Percentiles rank a stretch among this genome's conserved stretches.
These are phyloP conservation scores for Phaeodactylum tricornutum DNA, from an alignment of 108 stramenopile species.

Conservation along the genomic window DNA sequence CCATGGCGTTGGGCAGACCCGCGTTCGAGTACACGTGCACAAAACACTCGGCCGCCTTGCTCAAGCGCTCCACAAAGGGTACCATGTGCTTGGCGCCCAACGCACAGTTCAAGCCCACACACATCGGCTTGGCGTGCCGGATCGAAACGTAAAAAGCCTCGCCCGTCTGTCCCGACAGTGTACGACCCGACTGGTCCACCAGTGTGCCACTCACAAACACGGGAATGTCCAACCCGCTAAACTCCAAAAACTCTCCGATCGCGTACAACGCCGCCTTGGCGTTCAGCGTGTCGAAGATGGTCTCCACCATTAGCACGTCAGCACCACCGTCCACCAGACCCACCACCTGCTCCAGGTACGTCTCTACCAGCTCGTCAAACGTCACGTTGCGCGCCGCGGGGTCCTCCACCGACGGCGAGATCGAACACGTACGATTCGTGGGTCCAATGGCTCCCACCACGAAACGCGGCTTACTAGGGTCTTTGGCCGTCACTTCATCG, in stretches of 20 bases:
- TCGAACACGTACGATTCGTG: slow-evolving; percentile 95
- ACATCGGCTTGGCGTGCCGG: slow-evolving; percentile 96
- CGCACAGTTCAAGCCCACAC: slow-evolving; percentile 98
- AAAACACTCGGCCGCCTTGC: slow-evolving; percentile 90
- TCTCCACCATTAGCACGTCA: slow-evolving; percentile 97
- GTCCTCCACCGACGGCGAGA: slow-evolving; percentile 95
- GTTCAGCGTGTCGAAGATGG: slow-evolving; percentile 97
- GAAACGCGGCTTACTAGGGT: slow-evolving; percentile 93
- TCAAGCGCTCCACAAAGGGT: slow-evolving; percentile 91
- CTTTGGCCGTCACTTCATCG: slow-evolving; percentile 89
- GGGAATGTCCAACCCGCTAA: slow-evolving; percentile 85
- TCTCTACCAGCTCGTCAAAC: slow-evolving; percentile 96
- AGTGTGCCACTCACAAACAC: slow-evolving; percentile 97
- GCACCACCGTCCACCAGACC: slow-evolving; percentile 93
- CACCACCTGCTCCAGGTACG: slow-evolving; percentile 93
- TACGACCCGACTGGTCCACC: slow-evolving; percentile 97
- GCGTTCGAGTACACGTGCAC: slow-evolving; percentile 98
- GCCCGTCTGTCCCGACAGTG: slow-evolving; percentile 95
- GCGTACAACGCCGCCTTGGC: slow-evolving; percentile 97
- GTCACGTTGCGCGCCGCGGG: slow-evolving; percentile 90
- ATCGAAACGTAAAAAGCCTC: slow-evolving; percentile 97
- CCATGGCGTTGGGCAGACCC: slow-evolving; percentile 98
- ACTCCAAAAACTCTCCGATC: slow-evolving; percentile 86
- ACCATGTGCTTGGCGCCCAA: slow-evolving; percentile 94
- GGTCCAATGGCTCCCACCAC: slow-evolving; percentile 97